phyloP scores from a whole-genome alignment of 345 rosid genomes.

The Lepidium africanum region DNA sequence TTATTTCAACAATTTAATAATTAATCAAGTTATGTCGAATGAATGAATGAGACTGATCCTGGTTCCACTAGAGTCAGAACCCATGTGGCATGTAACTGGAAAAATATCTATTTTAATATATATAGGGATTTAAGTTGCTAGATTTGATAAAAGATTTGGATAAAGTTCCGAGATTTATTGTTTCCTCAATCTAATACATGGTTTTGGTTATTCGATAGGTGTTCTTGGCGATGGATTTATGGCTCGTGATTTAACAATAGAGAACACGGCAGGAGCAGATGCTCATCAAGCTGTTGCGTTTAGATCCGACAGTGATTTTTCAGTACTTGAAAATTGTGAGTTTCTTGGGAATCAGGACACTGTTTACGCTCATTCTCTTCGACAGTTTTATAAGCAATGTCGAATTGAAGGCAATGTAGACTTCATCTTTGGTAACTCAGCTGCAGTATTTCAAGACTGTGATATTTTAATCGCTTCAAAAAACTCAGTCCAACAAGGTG shows the following conservation, averaged over 20 bases:
- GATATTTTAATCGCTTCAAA: slow-evolving; percentile 51
- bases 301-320: slow-evolving; percentile 78
- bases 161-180: neutral
- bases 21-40: neutral
- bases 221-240: slow-evolving; percentile 90
- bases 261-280: slow-evolving; percentile 80
- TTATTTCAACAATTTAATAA: neutral
- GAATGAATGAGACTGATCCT: slow-evolving; percentile 2
- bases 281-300: slow-evolving; percentile 95
- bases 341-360: slow-evolving; percentile 93
- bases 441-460: slow-evolving; percentile 71
- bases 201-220: slow-evolving; percentile 33
- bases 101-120: neutral
- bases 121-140: neutral
- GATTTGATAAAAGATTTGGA: neutral
- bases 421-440: slow-evolving; percentile 87
- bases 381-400: slow-evolving; percentile 75
- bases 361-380: slow-evolving; percentile 71
- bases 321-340: slow-evolving; percentile 69
- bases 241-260: slow-evolving; percentile 77
- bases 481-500: slow-evolving; percentile 60
- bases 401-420: slow-evolving; percentile 81
- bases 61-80: slow-evolving; percentile 6
- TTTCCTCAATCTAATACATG: neutral
- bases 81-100: slow-evolving; percentile 5